Evolutionary conservation across 202 grass and related monocot genomes (phyloP).

Genomic region (Saccharum hybrid): DNA sequence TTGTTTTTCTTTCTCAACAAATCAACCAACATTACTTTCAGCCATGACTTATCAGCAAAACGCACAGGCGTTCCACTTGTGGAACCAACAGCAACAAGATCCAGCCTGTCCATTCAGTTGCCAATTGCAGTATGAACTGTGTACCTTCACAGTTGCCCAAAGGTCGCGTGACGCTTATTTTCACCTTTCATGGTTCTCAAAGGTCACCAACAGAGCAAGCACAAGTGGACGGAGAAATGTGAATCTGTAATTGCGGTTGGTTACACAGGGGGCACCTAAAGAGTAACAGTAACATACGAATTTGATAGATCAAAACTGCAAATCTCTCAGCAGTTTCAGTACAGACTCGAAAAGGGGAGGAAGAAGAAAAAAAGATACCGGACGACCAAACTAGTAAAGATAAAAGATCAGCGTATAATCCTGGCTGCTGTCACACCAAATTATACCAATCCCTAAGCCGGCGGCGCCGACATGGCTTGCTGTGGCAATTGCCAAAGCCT

Average conservation of each 20-base stretch:
- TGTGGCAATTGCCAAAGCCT: constrained; percentile 1
- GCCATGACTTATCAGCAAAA: too few species aligned
- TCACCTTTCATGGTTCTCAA: not conserved
- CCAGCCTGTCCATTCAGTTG: not conserved
- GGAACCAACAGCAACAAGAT: not conserved
- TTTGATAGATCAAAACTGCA: constrained; percentile 50
- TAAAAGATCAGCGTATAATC: constrained; percentile 29
- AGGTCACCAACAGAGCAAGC: not conserved
- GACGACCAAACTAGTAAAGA: constrained; percentile 26
- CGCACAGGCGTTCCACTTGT: not conserved
- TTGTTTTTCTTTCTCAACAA: too few species aligned
- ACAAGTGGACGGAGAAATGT: not conserved
- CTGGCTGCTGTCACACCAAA: constrained; percentile 37
- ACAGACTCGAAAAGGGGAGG: constrained; percentile 28
- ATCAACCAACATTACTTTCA: too few species aligned
- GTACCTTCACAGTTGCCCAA: not conserved
- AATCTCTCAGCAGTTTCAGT: constrained; percentile 43
- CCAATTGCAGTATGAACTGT: not conserved
- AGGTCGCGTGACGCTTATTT: not conserved
- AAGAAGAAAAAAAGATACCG: not conserved
- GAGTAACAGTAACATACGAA: constrained; percentile 18
- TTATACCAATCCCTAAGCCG: constrained; percentile 35
- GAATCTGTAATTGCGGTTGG: not conserved
- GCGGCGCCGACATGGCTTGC: not conserved
- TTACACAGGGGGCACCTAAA: constrained; percentile 20